Base-by-base conservation (phyloP, 129 eudicot species). In the Artemisia tridentata region DNA sequence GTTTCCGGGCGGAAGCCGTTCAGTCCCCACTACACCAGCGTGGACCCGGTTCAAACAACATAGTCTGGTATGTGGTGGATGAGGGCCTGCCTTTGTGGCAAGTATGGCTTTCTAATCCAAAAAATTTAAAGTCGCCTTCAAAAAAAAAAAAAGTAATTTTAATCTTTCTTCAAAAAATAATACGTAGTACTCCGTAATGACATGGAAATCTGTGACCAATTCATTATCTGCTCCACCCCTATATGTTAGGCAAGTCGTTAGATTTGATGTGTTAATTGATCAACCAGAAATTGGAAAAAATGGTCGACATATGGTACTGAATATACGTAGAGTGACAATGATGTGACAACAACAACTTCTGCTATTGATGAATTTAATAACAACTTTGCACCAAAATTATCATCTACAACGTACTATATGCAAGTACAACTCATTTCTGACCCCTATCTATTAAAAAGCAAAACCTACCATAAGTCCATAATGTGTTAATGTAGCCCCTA, bases 251-350 rank as follows among this genome's bases (percentile, higher is more conserved):
- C 41, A 8, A 34, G 41, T 55, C 13, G 61, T 18, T 55, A 15
- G 29, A 55, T 59, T 59, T 59, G n/a, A 59, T 59, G 65, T 17
- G 25, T 59, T 25, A 59, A 25, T 25, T 25, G 65, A 59, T 34
- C 29, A 59, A 59, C 7, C 38, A n/a, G 41, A 12, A 2, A 20
- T 23, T 25, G 7, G 41, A 16, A 13, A 59, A 25, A 12, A 59
- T 59, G 17, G 5, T 25, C 17, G 4, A 25, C 65, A 59, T 13
- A 59, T 21, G 43, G 27, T 59, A 34, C 34, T 59, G 23, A 59
- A 8, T 11, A 55, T 54, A 55, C 5, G 61, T 9, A 25, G 19
- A 59, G 65, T 23, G 43, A 25, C 25, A 59, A 27, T 19, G 65
- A 59, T 59, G 45, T 25, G 27, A 59, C 65, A 23, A 3, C 64